Evolutionary conservation across 2,329 filamentous ascomycete species (phyloP), one percentile per base, ranked within the genome.

Genomic region (Phyllosticta citribraziliensis): DNA sequence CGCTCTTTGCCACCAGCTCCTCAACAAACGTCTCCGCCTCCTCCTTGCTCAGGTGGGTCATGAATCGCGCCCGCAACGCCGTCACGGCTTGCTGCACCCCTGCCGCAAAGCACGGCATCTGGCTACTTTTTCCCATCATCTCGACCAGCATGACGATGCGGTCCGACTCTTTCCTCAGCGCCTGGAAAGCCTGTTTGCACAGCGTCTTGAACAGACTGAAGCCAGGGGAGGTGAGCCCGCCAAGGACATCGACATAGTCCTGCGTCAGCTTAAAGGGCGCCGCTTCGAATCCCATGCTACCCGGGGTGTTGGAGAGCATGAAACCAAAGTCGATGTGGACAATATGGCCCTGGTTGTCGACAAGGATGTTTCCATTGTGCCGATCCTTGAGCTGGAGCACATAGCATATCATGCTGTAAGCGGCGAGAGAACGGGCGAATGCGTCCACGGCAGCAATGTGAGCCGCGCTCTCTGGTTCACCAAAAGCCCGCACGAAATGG

Each of bases 321-420:
- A 94, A 94, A 60, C 89, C 89, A 73, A 94, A 94, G 73, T 94
- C 89, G 64, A 94, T 94, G 70, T 94, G 89, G 63, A 94, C 86
- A 61, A 93, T 91, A 70, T 94, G 89, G 10, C 89, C 89, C 72
- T 90, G 87, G 68, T 88, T 91, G 73, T 93, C 89, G 68, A 94
- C 88, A 63, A 94, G 81, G 14, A 94, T 88, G 69, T 94, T 94
- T 60, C 89, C 89, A 70, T 94, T 94, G 72, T 94, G 89, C 12
- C 89, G 82, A 69, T 94, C 89, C 72, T 94, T 94, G 63, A 94
- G 83, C 73, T 94, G 89, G 59, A 94, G 78, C 56, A 94, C 79
- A 70, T 94, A 94, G 62, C 86, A 89, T 64, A 94, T 90, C 65
- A 93, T 86, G 75, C 88, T 92, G 74, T 94, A 94, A 6, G 89